Evolutionary conservation across 2,329 filamentous ascomycete genomes (phyloP).

Genomic region (Blastomyces percursus): DNA sequence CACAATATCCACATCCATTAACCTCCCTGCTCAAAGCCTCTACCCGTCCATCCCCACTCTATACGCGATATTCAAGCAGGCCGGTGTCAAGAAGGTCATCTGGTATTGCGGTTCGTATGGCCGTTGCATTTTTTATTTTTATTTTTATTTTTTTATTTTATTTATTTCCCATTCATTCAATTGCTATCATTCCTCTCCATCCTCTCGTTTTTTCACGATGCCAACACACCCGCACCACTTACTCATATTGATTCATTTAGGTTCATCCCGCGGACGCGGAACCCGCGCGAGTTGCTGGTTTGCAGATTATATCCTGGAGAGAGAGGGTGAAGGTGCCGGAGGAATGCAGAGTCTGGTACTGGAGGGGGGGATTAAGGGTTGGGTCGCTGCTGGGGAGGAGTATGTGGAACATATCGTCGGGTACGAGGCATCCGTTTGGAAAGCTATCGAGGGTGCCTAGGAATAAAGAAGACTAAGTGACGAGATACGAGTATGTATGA

Average conservation of each 20-base stretch:
- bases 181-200: too few relatives aligned
- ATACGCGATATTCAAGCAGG: conserved; percentile 23
- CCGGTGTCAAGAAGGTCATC: conserved; percentile 25
- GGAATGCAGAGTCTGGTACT: conserved; percentile 42
- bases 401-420: conserved; percentile 41
- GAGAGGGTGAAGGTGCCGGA: conserved; percentile 13
- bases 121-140: background rate
- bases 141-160: too few relatives aligned
- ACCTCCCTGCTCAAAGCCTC: conserved; percentile 33
- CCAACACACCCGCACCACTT: background rate
- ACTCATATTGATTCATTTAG: conserved; percentile 23
- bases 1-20: conserved; percentile 47
- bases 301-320: conserved; percentile 39
- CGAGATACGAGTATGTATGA: background rate
- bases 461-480: background rate
- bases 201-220: background rate
- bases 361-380: conserved; percentile 45
- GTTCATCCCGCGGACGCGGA: conserved; percentile 45
- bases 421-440: conserved; percentile 33
- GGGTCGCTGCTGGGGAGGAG: conserved; percentile 39
- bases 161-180: too few relatives aligned
- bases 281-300: conserved; percentile 47
- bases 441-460: background rate
- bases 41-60: conserved; percentile 29
- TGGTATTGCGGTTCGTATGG: conserved; percentile 34